These are phyloP conservation scores for Euphrasia arctica DNA, from an alignment of 305 asterid genomes.

Conservation along the genomic window DNA sequence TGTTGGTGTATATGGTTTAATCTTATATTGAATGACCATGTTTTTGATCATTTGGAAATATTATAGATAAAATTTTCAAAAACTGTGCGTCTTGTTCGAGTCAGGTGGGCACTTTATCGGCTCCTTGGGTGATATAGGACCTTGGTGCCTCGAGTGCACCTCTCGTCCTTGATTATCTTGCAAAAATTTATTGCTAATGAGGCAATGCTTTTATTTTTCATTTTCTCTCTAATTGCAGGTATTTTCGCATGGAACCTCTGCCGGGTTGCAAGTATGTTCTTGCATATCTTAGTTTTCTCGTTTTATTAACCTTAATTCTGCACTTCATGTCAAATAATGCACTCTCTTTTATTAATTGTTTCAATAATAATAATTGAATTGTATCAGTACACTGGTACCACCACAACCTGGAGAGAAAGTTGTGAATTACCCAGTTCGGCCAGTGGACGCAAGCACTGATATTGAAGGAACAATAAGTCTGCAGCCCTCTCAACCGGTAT, in stretches of 20 bases:
- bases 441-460: constrained; percentile 89
- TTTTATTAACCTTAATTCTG: constrained; percentile 1
- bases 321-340: constrained; percentile 12
- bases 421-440: constrained; percentile 87
- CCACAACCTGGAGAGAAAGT: constrained; percentile 94
- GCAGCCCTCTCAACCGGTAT: constrained; percentile 89
- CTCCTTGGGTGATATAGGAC: neutral
- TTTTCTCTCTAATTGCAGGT: constrained; percentile 43
- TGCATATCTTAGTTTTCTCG: constrained; percentile 16
- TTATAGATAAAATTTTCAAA: neutral
- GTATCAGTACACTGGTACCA: constrained; percentile 70
- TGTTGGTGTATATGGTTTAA: neutral
- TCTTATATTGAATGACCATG: neutral
- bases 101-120: neutral
- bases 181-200: neutral
- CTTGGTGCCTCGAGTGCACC: neutral
- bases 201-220: constrained; percentile 20
- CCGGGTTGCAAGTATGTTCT: constrained; percentile 89
- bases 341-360: constrained; percentile 16
- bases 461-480: constrained; percentile 95
- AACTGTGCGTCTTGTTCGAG: neutral
- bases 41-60: neutral
- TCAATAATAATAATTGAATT: constrained; percentile 25
- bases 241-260: constrained; percentile 88
- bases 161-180: neutral